Percentiles rank a stretch among this genome's conserved stretches.
Evolutionary conservation across 2,329 filamentous ascomycete species (phyloP).

Genomic region (Sordariomycetes sp.): DNA sequence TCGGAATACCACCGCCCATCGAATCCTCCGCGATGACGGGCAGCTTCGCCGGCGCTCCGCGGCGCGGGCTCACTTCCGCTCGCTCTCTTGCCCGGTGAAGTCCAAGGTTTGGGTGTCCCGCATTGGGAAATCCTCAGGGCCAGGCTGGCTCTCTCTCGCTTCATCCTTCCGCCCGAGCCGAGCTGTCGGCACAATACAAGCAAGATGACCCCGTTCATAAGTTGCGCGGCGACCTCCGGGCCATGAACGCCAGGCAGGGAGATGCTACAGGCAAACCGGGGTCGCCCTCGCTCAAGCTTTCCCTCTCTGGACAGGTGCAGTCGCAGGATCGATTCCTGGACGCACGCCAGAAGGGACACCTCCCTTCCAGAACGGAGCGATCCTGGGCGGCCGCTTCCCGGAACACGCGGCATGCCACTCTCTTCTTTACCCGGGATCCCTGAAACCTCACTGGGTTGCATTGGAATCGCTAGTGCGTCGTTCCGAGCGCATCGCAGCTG

Average conservation of each 20-base stretch:
- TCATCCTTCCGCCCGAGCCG: no score
- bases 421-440: neutral
- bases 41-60: neutral
- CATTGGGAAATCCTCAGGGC: neutral
- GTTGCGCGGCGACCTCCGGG: no score
- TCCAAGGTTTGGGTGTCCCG: neutral
- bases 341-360: neutral
- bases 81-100: neutral
- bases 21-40: neutral
- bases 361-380: neutral
- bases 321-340: neutral
- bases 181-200: no score
- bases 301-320: neutral
- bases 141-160: no score
- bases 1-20: neutral
- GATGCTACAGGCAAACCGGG: neutral
- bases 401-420: neutral
- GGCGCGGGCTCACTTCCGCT: neutral
- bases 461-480: neutral
- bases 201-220: no score
- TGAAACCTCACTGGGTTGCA: neutral
- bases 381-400: neutral
- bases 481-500: neutral
- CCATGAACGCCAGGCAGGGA: neutral
- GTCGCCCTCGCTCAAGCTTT: neutral